phyloP scores from a whole-genome alignment of 2,329 filamentous ascomycete species.

The Trichoderma cornu-damae region DNA sequence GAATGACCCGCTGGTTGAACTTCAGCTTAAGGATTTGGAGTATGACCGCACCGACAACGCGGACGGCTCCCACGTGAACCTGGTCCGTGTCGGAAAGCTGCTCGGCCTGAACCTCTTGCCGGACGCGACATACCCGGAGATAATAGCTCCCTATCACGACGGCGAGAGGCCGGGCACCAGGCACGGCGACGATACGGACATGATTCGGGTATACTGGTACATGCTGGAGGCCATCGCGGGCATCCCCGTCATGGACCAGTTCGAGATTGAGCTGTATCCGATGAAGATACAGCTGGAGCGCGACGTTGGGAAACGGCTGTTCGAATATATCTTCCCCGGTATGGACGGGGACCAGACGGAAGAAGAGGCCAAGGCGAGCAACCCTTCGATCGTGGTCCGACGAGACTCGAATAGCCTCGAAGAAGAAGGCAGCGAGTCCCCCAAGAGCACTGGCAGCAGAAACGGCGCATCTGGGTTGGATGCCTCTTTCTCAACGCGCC shows the following conservation, averaged over 20 bases:
- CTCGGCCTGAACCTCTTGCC: slow-evolving; percentile 84
- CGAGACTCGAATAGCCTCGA: slow-evolving; percentile 36
- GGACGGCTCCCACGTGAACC: slow-evolving; percentile 92
- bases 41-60: slow-evolving; percentile 96
- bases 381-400: slow-evolving; percentile 55
- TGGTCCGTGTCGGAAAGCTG: slow-evolving; percentile 81
- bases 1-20: slow-evolving; percentile 82
- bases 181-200: slow-evolving; percentile 55
- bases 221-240: slow-evolving; percentile 98
- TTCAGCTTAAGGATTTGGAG: slow-evolving; percentile 84
- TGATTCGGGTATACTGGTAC: slow-evolving; percentile 93
- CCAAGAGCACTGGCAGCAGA: slow-evolving; percentile 37
- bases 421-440: slow-evolving; percentile 45
- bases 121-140: slow-evolving; percentile 90
- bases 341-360: slow-evolving; percentile 54
- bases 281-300: slow-evolving; percentile 90
- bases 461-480: slow-evolving; percentile 37
- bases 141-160: slow-evolving; percentile 85
- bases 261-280: slow-evolving; percentile 89
- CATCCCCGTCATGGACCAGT: slow-evolving; percentile 94
- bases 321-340: slow-evolving; percentile 96
- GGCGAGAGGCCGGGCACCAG: slow-evolving; percentile 47
- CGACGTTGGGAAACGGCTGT: slow-evolving; percentile 85
- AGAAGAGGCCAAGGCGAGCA: slow-evolving; percentile 48
- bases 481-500: slow-evolving; percentile 52